These are phyloP conservation scores for Fusarium odoratissimum DNA, from an alignment of 2,329 filamentous ascomycete species.

Conservation along the genomic window DNA sequence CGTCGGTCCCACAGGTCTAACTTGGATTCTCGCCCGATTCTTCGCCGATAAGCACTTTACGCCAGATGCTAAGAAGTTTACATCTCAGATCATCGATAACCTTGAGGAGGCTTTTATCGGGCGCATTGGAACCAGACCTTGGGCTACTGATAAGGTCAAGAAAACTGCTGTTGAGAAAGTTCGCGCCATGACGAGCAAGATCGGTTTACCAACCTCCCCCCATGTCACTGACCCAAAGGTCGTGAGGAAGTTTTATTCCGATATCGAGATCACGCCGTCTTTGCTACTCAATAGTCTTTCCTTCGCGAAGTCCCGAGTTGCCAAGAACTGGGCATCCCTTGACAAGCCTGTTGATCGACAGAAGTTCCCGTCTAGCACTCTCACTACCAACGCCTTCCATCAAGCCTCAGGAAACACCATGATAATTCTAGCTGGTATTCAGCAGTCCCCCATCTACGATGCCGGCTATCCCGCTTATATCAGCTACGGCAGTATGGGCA, in stretches of 20 bases:
- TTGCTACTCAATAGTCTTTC: slow-evolving; percentile 70
- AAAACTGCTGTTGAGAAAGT: slow-evolving; percentile 72
- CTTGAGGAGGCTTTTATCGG: slow-evolving; percentile 74
- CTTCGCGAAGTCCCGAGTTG: slow-evolving; percentile 59
- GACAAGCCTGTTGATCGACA: slow-evolving; percentile 70
- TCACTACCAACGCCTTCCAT: slow-evolving; percentile 74
- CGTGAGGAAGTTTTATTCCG: slow-evolving; percentile 67
- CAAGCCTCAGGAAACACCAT: slow-evolving; percentile 73
- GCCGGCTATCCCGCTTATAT: slow-evolving; percentile 71
- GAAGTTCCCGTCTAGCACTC: slow-evolving; percentile 70
- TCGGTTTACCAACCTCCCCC: slow-evolving; percentile 74
- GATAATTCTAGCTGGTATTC: slow-evolving; percentile 69
- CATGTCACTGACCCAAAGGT: slow-evolving; percentile 68
- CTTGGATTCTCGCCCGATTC: slow-evolving; percentile 77
- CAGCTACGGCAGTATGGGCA: slow-evolving; percentile 74
- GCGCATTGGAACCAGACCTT: slow-evolving; percentile 67
- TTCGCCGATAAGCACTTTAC: slow-evolving; percentile 76
- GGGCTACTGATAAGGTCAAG: slow-evolving; percentile 73
- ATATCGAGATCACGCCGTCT: slow-evolving; percentile 60
- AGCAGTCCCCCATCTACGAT: slow-evolving; percentile 75
- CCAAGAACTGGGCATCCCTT: slow-evolving; percentile 66
- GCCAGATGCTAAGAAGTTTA: slow-evolving; percentile 73
- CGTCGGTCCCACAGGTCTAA: slow-evolving; percentile 55
- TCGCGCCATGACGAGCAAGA: slow-evolving; percentile 74
- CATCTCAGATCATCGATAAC: slow-evolving; percentile 74